phyloP scores from a whole-genome alignment of 768 basidiomycete genomes.

The Mrakia blollopis region DNA sequence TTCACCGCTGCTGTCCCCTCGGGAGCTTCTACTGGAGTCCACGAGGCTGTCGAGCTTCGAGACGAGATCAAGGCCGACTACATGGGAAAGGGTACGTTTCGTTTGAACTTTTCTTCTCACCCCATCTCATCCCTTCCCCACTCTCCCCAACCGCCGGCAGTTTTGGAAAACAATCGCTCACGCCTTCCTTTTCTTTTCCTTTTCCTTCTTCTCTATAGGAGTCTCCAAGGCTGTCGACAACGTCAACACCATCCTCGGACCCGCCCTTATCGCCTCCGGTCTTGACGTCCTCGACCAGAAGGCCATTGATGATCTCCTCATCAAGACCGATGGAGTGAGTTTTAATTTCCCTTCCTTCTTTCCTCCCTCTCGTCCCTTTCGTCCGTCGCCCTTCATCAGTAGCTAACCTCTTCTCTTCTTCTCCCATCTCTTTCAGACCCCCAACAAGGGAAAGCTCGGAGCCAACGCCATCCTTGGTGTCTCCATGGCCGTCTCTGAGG shows the following conservation, averaged over 20 bases:
- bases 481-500: slow-evolving; percentile 89
- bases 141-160: background rate
- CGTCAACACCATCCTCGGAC: slow-evolving; percentile 86
- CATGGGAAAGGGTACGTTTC: slow-evolving; percentile 88
- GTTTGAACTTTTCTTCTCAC: background rate
- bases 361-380: background rate
- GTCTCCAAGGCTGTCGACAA: slow-evolving; percentile 90
- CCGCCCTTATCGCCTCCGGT: slow-evolving; percentile 75
- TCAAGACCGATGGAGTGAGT: slow-evolving; percentile 77
- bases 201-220: slow-evolving; percentile 51
- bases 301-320: slow-evolving; percentile 94
- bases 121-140: background rate
- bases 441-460: slow-evolving; percentile 99
- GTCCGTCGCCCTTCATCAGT: background rate
- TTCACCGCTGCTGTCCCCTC: slow-evolving; percentile 95
- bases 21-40: slow-evolving; percentile 94
- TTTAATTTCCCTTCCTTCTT: background rate
- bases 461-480: slow-evolving; percentile 99
- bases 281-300: slow-evolving; percentile 84
- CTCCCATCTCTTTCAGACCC: slow-evolving; percentile 47
- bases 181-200: slow-evolving; percentile 19
- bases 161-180: background rate
- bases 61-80: slow-evolving; percentile 90
- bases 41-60: slow-evolving; percentile 98
- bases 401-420: background rate